Evolutionary conservation across 345 rosid species (phyloP), one percentile per base, ranked within the genome.

Genomic region (Citrus medica): DNA sequence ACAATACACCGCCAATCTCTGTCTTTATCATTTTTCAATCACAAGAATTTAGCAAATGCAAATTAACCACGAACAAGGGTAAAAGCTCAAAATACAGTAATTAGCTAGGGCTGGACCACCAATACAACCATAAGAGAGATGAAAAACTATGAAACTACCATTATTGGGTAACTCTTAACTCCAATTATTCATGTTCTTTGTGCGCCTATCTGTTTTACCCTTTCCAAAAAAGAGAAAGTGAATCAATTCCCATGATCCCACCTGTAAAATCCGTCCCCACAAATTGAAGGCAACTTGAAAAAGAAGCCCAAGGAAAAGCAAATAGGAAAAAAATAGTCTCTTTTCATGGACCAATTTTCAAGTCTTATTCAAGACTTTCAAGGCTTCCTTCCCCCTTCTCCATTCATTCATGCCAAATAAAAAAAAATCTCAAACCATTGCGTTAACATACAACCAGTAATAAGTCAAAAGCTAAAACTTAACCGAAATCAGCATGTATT

Each of bases 401-500:
- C 51, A 46, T 53, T 53, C 58, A 53, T 53, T 53, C 58, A 53
- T 53, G 58, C n/a, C 58, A 53, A 9, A 40, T 9, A 40, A 35
- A 35, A 38, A 38, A 59, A 13, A 2, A 40, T 32, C 12, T 17
- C 5, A 12, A 61, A 40, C 4, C 30, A 42, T 1, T 40, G 9
- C 5, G 10, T 16, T 4, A 16, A 13, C 17, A 53, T 17, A 51
- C 1, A 51, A 14, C 17, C 55, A 51, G 6, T 51, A 2, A 13
- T 0, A 4, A 7, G 53, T 1, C 5, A 19, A 61, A 3, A 19
- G 66, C 3, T 1, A 14, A 14, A 10, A 16, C 71, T 22, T 25
- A 55, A 76, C 83, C 78, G 82, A 82, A 82, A 80, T 75, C 81
- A 84, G 84, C 77, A 81, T 79, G 87, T 83, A 83, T 83, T 83